A percentile compares a stretch with the other conserved stretches of the same genome.
Evolutionary conservation across 2,329 filamentous ascomycete species (phyloP).

Genomic region (Myotisia sp.): DNA sequence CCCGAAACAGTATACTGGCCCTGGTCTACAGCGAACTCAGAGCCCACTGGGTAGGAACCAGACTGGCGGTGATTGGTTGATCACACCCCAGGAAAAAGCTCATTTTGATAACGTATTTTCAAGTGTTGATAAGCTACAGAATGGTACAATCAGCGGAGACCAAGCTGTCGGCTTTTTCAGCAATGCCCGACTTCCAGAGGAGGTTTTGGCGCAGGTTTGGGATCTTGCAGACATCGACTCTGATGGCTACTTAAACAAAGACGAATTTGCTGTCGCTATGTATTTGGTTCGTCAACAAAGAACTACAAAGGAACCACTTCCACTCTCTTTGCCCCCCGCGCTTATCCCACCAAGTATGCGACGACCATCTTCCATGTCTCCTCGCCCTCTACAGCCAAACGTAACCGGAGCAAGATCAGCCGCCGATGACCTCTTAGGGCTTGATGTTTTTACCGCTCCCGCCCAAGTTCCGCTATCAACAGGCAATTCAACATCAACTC

Average conservation of each 20-base stretch:
- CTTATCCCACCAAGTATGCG: slow-evolving; percentile 80
- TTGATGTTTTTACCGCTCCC: slow-evolving; percentile 58
- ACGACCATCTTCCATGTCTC: slow-evolving; percentile 28
- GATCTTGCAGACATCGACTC: slow-evolving; percentile 90
- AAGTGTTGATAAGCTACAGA: slow-evolving; percentile 64
- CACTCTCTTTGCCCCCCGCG: slow-evolving; percentile 61
- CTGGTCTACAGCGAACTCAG: slow-evolving; percentile 43
- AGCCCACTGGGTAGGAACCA: slow-evolving; percentile 43
- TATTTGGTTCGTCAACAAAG: slow-evolving; percentile 87
- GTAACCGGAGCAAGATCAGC: slow-evolving; percentile 56
- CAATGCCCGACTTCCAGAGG: slow-evolving; percentile 78
- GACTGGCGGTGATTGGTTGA: slow-evolving; percentile 60
- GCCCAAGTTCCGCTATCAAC: slow-evolving; percentile 53
- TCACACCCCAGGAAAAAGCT: slow-evolving; percentile 68
- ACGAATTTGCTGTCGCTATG: slow-evolving; percentile 96
- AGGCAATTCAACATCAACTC: slow-evolving; percentile 51
- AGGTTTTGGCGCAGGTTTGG: slow-evolving; percentile 87
- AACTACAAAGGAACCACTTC: slow-evolving; percentile 56
- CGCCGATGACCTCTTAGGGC: slow-evolving; percentile 82
- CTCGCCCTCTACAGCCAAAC: slow-evolving; percentile 22
- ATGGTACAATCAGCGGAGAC: slow-evolving; percentile 79
- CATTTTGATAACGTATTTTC: slow-evolving; percentile 79
- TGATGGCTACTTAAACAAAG: slow-evolving; percentile 66
- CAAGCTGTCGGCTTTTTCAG: slow-evolving; percentile 90
- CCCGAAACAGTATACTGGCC: slow-evolving; percentile 68